Conservation (phyloP, 768 basidiomycete species). For the Atractiella rhizophila region DNA sequence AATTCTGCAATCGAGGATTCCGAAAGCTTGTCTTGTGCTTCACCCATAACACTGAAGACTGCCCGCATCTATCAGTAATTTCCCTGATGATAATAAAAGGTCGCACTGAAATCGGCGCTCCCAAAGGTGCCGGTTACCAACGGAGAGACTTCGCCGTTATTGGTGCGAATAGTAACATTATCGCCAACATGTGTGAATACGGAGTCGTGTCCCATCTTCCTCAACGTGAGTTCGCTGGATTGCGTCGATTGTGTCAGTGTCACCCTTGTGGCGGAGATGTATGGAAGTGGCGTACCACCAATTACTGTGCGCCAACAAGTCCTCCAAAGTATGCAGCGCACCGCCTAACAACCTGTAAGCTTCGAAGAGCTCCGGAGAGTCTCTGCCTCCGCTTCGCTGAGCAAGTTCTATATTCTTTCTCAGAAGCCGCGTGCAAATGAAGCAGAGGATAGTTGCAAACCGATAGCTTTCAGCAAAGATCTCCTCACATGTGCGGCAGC, state of each 20-base stretch:
- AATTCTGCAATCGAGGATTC: slow-evolving; percentile 68
- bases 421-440: slow-evolving; percentile 44
- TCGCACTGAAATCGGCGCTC: slow-evolving; percentile 2
- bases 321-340: slow-evolving; percentile 29
- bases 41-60: slow-evolving; percentile 16
- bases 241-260: no score
- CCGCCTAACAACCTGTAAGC: slow-evolving; percentile 49
- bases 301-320: slow-evolving; percentile 56
- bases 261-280: no score
- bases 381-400: slow-evolving; percentile 29
- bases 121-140: slow-evolving; percentile 49
- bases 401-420: slow-evolving; percentile 57
- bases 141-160: slow-evolving; percentile 48
- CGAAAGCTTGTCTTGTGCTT: slow-evolving; percentile 30
- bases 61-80: no score
- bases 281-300: no score
- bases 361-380: slow-evolving; percentile 26
- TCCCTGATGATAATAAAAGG: no score
- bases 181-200: slow-evolving; percentile 77
- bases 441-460: no score
- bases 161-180: slow-evolving; percentile 43
- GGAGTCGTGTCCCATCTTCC: slow-evolving; percentile 42
- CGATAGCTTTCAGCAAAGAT: neutral
- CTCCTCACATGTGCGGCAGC: neutral
- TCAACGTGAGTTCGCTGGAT: slow-evolving; percentile 52